Conservation (phyloP, 176 grass and related monocot genomes). For the Eleusine coracana region DNA sequence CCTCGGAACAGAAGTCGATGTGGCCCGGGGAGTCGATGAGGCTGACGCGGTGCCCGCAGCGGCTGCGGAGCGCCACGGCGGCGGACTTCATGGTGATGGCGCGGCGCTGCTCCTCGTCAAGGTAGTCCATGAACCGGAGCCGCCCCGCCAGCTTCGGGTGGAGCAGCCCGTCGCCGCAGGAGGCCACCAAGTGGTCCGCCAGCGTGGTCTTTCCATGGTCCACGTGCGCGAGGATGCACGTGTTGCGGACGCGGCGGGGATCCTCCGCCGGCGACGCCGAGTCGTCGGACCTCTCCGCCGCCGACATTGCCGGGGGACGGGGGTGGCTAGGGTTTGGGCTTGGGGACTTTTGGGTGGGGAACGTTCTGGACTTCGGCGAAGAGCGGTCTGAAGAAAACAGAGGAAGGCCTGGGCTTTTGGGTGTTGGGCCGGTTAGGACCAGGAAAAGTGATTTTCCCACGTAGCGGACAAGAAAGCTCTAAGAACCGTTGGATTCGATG, state of each 20-base stretch:
- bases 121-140: slow-evolving; percentile 80
- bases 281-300: slow-evolving; percentile 27
- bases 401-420: neutral
- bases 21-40: slow-evolving; percentile 97
- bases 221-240: slow-evolving; percentile 93
- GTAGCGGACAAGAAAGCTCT: slow-evolving; percentile 23
- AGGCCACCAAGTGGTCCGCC: slow-evolving; percentile 89
- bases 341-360: neutral
- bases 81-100: slow-evolving; percentile 96
- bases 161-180: slow-evolving; percentile 67
- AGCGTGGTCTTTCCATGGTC: slow-evolving; percentile 94
- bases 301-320: slow-evolving; percentile 22
- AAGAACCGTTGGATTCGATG: slow-evolving; percentile 19
- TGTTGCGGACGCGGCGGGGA: slow-evolving; percentile 64
- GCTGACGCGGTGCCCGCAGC: slow-evolving; percentile 58
- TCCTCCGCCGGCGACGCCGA: slow-evolving; percentile 18
- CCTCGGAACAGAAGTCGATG: slow-evolving; percentile 95
- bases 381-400: neutral
- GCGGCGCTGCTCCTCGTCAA: slow-evolving; percentile 84
- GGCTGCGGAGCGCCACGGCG: slow-evolving; percentile 53
- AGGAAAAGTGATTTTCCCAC: neutral
- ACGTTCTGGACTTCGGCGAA: neutral
- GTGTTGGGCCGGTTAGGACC: neutral
- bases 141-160: slow-evolving; percentile 78
- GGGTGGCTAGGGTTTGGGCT: slow-evolving; percentile 43